Evolutionary conservation across 1,139 yeast species (phyloP).

Genomic region (Protomyces inundatus): DNA sequence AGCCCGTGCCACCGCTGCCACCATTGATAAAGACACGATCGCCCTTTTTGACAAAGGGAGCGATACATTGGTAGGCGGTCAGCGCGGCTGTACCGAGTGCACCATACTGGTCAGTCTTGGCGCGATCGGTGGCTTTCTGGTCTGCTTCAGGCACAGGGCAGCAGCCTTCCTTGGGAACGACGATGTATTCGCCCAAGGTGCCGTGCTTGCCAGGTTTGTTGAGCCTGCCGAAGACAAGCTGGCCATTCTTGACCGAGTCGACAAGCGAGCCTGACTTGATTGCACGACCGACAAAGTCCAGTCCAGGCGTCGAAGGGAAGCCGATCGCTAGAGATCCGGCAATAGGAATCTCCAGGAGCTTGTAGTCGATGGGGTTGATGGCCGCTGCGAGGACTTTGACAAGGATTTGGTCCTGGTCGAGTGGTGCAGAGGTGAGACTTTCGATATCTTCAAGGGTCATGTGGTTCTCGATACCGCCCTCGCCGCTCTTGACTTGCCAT

Average conservation of each 20-base stretch:
- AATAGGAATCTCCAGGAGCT: slow-evolving; percentile 7
- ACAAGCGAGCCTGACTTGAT: slow-evolving; percentile 14
- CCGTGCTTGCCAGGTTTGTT: slow-evolving; percentile 12
- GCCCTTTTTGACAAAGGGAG: slow-evolving; percentile 10
- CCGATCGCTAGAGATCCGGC: not conserved
- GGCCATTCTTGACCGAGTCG: slow-evolving; percentile 9
- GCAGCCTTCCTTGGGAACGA: not conserved
- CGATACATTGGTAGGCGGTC: slow-evolving; percentile 26
- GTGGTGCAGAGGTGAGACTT: not conserved
- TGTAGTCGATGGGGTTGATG: slow-evolving; percentile 27
- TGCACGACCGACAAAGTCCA: slow-evolving; percentile 22
- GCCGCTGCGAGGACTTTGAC: slow-evolving; percentile 18
- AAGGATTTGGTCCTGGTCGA: slow-evolving; percentile 23
- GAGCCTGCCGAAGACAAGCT: slow-evolving; percentile 15
- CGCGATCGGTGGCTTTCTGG: not conserved
- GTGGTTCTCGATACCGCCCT: slow-evolving; percentile 4
- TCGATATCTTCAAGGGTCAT: slow-evolving; percentile 6
- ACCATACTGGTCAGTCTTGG: slow-evolving; percentile 16
- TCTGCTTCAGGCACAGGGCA: slow-evolving; percentile 7
- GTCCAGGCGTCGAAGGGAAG: slow-evolving; percentile 21
- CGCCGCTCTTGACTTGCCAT: slow-evolving; percentile 7
- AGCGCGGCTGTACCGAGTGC: slow-evolving; percentile 25
- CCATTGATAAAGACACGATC: slow-evolving; percentile 24
- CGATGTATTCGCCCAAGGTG: slow-evolving; percentile 9
- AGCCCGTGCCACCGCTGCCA: slow-evolving; percentile 27